Evolutionary conservation across 225 moss, liverwort and hornwort genomes (phyloP).

Genomic region (Sphagnum tenellum): DNA sequence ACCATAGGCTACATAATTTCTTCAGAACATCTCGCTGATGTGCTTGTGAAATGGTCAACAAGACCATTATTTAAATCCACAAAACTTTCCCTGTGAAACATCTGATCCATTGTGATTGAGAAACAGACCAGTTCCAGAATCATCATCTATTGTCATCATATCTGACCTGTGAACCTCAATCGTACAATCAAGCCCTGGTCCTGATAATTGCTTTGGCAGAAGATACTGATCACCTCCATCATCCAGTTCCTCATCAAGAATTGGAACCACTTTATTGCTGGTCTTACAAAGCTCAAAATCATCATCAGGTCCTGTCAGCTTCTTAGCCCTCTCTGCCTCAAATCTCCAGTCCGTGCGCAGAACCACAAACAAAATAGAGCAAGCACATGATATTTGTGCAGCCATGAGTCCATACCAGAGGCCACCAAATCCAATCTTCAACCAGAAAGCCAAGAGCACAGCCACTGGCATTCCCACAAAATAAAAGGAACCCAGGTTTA

Average conservation of each 20-base stretch:
- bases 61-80: no score
- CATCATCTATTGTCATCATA: no score
- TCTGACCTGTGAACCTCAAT: constrained; percentile 1
- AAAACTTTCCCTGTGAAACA: no score
- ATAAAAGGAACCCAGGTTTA: constrained; percentile 74
- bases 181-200: constrained; percentile 1
- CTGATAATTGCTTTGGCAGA: constrained; percentile 8
- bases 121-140: no score
- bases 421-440: constrained; percentile 70
- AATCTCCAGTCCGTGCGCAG: constrained; percentile 55
- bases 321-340: constrained; percentile 43
- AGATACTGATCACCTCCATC: not conserved
- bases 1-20: no score
- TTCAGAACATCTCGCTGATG: no score
- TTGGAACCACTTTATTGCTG: constrained; percentile 20
- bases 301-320: constrained; percentile 23
- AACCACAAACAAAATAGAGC: constrained; percentile 63
- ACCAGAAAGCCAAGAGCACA: constrained; percentile 67
- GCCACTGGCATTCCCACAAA: constrained; percentile 77
- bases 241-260: constrained; percentile 18
- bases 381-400: constrained; percentile 63
- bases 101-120: no score
- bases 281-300: constrained; percentile 12
- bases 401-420: constrained; percentile 83
- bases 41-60: no score